These are phyloP conservation scores for Lichtheimia corymbifera DNA, from an alignment of 371 early-diverging fungal genomes.

Conservation along the genomic window DNA sequence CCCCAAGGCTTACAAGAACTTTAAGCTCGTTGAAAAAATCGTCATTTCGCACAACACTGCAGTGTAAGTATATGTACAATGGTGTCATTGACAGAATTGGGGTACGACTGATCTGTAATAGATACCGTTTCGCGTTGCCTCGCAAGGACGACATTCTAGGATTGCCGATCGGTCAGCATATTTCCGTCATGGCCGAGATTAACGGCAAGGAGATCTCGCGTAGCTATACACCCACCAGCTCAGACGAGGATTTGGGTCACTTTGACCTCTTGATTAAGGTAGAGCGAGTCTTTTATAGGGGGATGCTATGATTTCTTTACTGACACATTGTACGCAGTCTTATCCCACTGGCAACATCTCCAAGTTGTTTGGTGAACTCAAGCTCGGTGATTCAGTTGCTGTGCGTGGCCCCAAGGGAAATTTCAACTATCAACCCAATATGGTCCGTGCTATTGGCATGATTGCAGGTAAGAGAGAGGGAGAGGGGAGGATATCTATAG, in stretches of 20 bases:
- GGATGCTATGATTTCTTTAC: neutral
- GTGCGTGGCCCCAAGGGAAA: constrained; percentile 92
- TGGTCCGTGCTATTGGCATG: constrained; percentile 82
- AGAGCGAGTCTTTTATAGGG: constrained; percentile 1
- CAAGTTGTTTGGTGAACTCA: constrained; percentile 70
- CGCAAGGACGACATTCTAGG: constrained; percentile 69
- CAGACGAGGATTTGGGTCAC: constrained; percentile 81
- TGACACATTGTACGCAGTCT: constrained; percentile 43
- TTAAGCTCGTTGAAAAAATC: constrained; percentile 77
- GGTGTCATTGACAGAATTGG: neutral
- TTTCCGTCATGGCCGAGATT: constrained; percentile 84
- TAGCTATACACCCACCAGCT: constrained; percentile 92
- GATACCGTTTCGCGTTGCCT: constrained; percentile 89
- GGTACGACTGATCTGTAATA: constrained; percentile 19
- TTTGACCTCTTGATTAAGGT: constrained; percentile 95
- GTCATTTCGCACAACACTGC: constrained; percentile 84
- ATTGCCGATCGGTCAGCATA: constrained; percentile 93
- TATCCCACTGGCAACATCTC: constrained; percentile 89
- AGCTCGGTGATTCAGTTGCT: constrained; percentile 80
- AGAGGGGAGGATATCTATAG: neutral
- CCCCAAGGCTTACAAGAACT: constrained; percentile 78
- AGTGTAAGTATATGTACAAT: constrained; percentile 53
- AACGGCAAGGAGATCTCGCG: constrained; percentile 86
- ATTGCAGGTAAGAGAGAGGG: constrained; percentile 33
- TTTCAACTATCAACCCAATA: constrained; percentile 86